Evolutionary conservation across 139 green algal species (phyloP), one percentile per base, ranked within the genome.

Genomic region (Chlamydomonas urium): DNA sequence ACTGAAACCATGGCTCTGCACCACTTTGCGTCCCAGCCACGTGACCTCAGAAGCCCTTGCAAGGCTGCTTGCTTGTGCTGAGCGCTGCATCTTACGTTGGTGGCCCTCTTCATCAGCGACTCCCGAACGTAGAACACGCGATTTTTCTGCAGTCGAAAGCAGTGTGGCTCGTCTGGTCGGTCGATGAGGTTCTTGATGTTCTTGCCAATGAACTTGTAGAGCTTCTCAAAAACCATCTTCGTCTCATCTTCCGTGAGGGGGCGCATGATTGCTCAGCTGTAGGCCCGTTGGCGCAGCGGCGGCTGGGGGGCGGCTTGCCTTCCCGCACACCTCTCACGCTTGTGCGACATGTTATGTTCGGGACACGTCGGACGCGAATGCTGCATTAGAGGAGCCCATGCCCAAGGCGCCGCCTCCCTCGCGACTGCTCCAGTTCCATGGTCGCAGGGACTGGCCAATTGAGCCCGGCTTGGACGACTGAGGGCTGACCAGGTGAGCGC

Each of bases 201-300:
- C 70, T 97, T 98, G 6, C 96, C 96, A 5, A 99, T 89, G 65
- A 95, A 99, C 65, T 98, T 97, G 73, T 95, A 92, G 8, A 99
- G 90, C 86, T 99, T 99, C 72, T 98, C 94, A 72, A 99, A 97
- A 17, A 99, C 94, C 31, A 83, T 68, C 74, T 95, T 93, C 0
- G 94, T 96, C 80, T 99, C 94, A 84, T 96, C 74, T 35, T 90
- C 85, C 35, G 82, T 87, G 17, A 90, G 78, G 0, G 85, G 85
- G 47, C 85, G 65, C 85, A 90, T 90, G 19, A n/a, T 17, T 72
- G n/a, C 17, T 45, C 17, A 67, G 23, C 38, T 47, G 59, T 62
- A 14, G n/a, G n/a, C n/a, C n/a, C n/a, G n/a, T n/a, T n/a, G n/a
- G n/a, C n/a, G n/a, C n/a, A 50, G 14, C 10, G 14, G 42, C 42